phyloP scores from a whole-genome alignment of 495 filamentous ascomycete genomes.

The Trichocladium antarcticum region DNA sequence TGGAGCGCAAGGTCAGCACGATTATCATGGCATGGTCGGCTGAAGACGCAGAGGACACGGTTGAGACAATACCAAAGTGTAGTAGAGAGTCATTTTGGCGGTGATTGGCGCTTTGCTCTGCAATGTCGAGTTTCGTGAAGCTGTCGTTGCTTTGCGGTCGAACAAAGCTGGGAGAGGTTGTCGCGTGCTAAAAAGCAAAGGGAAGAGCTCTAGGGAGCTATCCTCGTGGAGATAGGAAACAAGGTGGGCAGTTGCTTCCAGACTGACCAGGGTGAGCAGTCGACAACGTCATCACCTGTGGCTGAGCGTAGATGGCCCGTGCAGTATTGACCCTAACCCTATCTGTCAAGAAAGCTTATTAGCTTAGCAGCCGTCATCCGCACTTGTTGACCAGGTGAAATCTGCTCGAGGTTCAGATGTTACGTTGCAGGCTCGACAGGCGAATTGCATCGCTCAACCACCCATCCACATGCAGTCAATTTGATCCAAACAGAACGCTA shows the following conservation, averaged over 20 bases:
- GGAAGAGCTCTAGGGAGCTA: not conserved
- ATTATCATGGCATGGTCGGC: not conserved
- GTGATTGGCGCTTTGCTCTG: not conserved
- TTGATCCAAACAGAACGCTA: no score
- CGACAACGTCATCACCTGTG: slow-evolving; percentile 21
- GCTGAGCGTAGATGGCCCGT: slow-evolving; percentile 1
- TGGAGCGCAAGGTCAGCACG: slow-evolving; percentile 35
- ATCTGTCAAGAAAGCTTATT: no score
- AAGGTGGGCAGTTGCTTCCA: slow-evolving; percentile 14
- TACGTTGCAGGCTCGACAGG: no score
- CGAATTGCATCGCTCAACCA: no score
- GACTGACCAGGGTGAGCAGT: slow-evolving; percentile 4
- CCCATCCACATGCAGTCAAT: no score
- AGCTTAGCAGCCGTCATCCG: no score
- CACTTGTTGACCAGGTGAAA: no score
- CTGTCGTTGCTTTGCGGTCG: not conserved
- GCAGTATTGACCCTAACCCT: not conserved
- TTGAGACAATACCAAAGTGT: slow-evolving; percentile 67
- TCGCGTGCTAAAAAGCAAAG: not conserved
- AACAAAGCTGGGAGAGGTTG: not conserved
- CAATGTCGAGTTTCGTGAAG: not conserved
- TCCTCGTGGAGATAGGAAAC: not conserved
- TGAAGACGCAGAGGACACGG: not conserved
- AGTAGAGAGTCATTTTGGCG: slow-evolving; percentile 93
- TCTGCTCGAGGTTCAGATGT: no score